Evolutionary conservation across 1,284 basidiomycete genomes (phyloP), one percentile per base, ranked within the genome.

Genomic region (Laetiporus sulphureus): DNA sequence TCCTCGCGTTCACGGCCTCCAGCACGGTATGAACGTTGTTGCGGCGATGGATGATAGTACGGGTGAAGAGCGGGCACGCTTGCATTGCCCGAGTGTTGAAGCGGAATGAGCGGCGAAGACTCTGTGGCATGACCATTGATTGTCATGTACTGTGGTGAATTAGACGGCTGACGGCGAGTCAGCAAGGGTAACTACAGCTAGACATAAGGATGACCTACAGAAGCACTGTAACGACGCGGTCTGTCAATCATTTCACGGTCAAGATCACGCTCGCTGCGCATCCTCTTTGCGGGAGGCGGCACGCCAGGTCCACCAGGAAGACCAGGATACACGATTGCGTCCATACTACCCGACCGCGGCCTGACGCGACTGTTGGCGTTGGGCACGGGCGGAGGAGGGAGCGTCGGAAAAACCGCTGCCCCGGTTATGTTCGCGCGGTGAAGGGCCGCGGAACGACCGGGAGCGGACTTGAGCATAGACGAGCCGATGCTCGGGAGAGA

Each of bases 271-370:
- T 55, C 67, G 38, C 52, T 59, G 32, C 75, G 62, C 3, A 65
- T 52, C 32, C 69, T 65, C 58, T 79, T 79, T 13, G 62, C 42
- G 31, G 72, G 66, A n/a, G n/a, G n/a, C 3, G 75, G 73, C 5
- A 67, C 66, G 11, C 61, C 64, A 1, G 52, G 59, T 3, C 56
- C 56, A 27, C 51, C 58, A 7, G 54, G 48, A 22, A 59, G 58
- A n/a, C 33, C 29, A 20, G 32, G 40, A 30, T 62, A 60, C 4
- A 54, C 50, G 8, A 54, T 34, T 2, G 62, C 63, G 41, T 72
- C 70, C 22, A 67, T 54, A 52, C 64, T 70, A 38, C 58, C 66
- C 1, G 66, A 65, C 44, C 70, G 62, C 0, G 66, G 69, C 30
- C 69, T 55, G 19, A 70, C 61, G 18, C 69, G 59, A 22, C 59